Conservation (phyloP, 345 rosid species). For the Lepidium sativum region DNA sequence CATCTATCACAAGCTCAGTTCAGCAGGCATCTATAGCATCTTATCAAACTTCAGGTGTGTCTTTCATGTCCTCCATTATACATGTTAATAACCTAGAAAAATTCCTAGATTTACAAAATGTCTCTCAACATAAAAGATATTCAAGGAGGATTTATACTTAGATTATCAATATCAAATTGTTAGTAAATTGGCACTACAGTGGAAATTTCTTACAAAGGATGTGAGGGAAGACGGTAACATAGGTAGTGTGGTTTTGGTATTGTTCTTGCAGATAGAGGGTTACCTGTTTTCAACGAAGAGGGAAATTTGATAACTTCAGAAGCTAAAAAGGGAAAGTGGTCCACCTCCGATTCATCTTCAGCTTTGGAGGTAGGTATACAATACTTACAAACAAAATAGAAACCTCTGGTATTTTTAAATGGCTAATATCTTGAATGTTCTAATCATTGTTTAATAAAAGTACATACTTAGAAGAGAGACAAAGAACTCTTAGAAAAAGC, state of each 20-base stretch:
- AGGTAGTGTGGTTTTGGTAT: background rate
- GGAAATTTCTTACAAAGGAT: background rate
- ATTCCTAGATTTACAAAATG: background rate
- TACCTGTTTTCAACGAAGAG: slow-evolving; percentile 85
- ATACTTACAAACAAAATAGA: background rate
- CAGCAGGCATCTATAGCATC: slow-evolving; percentile 58
- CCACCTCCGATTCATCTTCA: slow-evolving; percentile 38
- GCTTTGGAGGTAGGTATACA: slow-evolving; percentile 67
- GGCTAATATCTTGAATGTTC: too few species aligned
- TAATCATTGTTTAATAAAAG: background rate
- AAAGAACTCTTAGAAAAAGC: background rate
- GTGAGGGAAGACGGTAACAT: background rate
- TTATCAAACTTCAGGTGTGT: slow-evolving; percentile 45
- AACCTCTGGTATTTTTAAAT: background rate
- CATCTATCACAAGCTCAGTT: slow-evolving; percentile 75
- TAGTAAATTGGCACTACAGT: background rate
- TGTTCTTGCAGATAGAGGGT: slow-evolving; percentile 49
- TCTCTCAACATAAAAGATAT: background rate
- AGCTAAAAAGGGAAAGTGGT: slow-evolving; percentile 52
- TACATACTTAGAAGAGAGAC: background rate
- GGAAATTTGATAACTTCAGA: slow-evolving; percentile 54
- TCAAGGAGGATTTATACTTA: background rate
- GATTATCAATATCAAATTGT: background rate
- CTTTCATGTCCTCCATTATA: background rate
- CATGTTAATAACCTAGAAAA: background rate